Evolutionary conservation across 225 moss, liverwort and hornwort species (phyloP), one percentile per base, ranked within the genome.

Genomic region (Bryoerythrophyllum caledonicum): DNA sequence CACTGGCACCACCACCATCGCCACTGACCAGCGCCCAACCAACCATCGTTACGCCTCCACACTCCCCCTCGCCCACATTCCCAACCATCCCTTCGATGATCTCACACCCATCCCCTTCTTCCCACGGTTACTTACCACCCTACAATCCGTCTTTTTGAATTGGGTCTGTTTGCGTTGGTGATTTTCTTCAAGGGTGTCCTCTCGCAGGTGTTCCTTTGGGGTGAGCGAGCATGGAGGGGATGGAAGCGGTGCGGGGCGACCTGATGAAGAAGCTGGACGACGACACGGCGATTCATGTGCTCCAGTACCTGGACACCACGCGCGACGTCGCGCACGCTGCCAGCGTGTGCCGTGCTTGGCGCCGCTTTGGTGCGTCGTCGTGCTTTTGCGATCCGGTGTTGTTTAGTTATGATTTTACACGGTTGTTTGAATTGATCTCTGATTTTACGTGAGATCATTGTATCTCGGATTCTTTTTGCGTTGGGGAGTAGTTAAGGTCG

Each of bases 301-400:
- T 93, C 20, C 89, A 90, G 67, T 83, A 86, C 67, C 74, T 93
- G 70, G 74, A 74, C 46, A 76, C 85, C 40, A 71, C 80, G 20
- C 55, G 72, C 52, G 91, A 93, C 66, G 74, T 93, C 38, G 91
- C 93, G 10, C 70, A 32, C 75, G 90, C 86, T 12, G 77, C 85
- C 65, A 37, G 74, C 56, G 90, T 93, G 17, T 91, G 83, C 57
- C 87, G 83, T 10, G 72, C 83, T 35, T 93, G 93, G 93, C 89
- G 88, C 44, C 83, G 73, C 71, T 88, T 82, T 58, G 92, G 92
- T 92, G 19, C 10, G 87, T 86, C n/a, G 56, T 26, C 76, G 25
- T 48, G 37, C 10, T 65, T 14, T 7, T 40, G 54, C 49, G 26
- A 64, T 75, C 69, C n/a, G 8, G 8, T 55, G 38, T 38, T 38